These are phyloP conservation scores for Barbatosphaeria neglecta DNA, from an alignment of 495 filamentous ascomycete species.

Conservation along the genomic window DNA sequence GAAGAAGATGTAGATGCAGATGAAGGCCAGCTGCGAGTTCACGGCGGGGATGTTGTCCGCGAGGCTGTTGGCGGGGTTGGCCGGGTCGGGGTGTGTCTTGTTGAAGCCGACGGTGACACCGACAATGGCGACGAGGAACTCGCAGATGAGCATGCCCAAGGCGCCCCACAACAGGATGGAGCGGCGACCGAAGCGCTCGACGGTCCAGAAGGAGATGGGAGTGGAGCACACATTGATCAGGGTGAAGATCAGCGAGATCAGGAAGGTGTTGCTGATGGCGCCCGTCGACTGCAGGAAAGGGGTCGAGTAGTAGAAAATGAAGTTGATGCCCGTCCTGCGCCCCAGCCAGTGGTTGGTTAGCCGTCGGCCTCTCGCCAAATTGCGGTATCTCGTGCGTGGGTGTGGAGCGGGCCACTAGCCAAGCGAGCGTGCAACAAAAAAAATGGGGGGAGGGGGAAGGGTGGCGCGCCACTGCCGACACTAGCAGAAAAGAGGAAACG, in stretches of 20 bases:
- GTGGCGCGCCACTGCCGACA: background rate
- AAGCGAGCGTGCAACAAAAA: background rate
- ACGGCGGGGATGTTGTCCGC: conserved; percentile 49
- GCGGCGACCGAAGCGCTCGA: conserved; percentile 74
- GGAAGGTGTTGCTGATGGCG: conserved; percentile 62
- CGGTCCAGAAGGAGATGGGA: conserved; percentile 68
- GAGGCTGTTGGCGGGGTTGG: conserved; percentile 7
- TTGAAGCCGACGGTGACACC: conserved; percentile 47
- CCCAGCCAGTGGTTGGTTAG: too few species aligned
- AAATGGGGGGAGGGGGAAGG: background rate
- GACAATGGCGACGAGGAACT: conserved; percentile 75
- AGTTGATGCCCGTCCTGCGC: conserved; percentile 65
- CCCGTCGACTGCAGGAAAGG: conserved; percentile 65
- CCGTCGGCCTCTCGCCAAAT: too few species aligned
- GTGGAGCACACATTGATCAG: conserved; percentile 79
- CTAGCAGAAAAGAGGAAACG: background rate
- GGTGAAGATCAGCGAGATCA: conserved; percentile 70
- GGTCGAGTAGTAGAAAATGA: conserved; percentile 85
- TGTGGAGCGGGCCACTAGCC: too few species aligned
- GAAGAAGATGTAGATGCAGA: conserved; percentile 77
- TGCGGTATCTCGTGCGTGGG: conserved; percentile 3
- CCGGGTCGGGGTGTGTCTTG: conserved; percentile 15
- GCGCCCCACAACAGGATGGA: conserved; percentile 72
- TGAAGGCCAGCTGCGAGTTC: conserved; percentile 59
- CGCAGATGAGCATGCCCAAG: conserved; percentile 68